Conservation (phyloP, 768 basidiomycete genomes). For the Gloeostereum incarnatum region DNA sequence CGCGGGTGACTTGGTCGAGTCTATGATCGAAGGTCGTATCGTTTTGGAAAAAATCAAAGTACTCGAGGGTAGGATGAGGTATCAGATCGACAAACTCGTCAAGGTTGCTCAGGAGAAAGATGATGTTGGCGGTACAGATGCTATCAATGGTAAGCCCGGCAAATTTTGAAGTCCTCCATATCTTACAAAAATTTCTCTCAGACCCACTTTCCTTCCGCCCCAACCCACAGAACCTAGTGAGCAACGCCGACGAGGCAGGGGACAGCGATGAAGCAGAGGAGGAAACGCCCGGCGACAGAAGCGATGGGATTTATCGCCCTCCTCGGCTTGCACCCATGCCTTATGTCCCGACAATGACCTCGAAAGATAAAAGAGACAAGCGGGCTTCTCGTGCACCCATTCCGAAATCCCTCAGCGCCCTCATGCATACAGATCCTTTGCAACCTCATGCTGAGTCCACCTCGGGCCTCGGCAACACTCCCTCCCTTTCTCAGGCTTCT, state of each 20-base stretch:
- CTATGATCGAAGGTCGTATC: slow-evolving; percentile 69
- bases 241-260: slow-evolving; percentile 24
- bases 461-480: slow-evolving; percentile 39
- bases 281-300: slow-evolving; percentile 10
- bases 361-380: slow-evolving; percentile 38
- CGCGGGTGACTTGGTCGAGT: slow-evolving; percentile 72
- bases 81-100: slow-evolving; percentile 94
- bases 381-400: slow-evolving; percentile 46
- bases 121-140: slow-evolving; percentile 19
- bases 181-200: slow-evolving; percentile 18
- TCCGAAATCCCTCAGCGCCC: slow-evolving; percentile 52
- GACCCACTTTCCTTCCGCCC: slow-evolving; percentile 91
- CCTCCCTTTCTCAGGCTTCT: slow-evolving; percentile 54
- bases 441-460: slow-evolving; percentile 56
- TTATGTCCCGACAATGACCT: slow-evolving; percentile 49
- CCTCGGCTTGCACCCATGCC: slow-evolving; percentile 87
- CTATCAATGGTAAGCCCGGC: slow-evolving; percentile 55
- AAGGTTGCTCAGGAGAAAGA: slow-evolving; percentile 59
- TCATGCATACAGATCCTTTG: slow-evolving; percentile 41
- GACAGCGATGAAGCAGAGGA: slow-evolving; percentile 20
- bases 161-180: slow-evolving; percentile 1
- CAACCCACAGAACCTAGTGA: slow-evolving; percentile 69
- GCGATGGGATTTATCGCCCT: slow-evolving; percentile 60
- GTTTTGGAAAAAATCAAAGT: slow-evolving; percentile 84
- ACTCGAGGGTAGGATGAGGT: slow-evolving; percentile 81